A percentile compares a stretch with the other conserved stretches of the same genome.
Conservation (phyloP, 495 filamentous ascomycete genomes). For the Cercophora sp. region DNA sequence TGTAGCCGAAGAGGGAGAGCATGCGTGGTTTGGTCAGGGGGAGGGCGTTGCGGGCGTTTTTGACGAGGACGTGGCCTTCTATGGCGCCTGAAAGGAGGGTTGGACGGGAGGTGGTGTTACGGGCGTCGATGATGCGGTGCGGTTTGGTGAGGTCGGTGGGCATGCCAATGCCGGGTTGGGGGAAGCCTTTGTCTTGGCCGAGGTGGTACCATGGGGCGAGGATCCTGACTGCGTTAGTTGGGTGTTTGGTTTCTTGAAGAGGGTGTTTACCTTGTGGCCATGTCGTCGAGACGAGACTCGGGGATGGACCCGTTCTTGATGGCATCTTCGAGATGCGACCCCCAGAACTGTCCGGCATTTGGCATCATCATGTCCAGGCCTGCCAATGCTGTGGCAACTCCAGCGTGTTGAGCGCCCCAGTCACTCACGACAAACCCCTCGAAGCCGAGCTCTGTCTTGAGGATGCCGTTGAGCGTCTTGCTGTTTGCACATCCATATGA, state of each 20-base stretch:
- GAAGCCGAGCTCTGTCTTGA: constrained; percentile 61
- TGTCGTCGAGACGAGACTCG: constrained; percentile 49
- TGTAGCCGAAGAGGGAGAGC: constrained; percentile 51
- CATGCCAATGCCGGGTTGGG: constrained; percentile 43
- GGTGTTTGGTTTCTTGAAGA: not conserved
- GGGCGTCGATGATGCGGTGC: constrained; percentile 48
- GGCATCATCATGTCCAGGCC: constrained; percentile 64
- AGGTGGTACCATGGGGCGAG: constrained; percentile 55
- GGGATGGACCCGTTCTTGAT: constrained; percentile 48
- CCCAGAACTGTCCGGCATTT: constrained; percentile 42
- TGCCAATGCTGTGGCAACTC: constrained; percentile 47
- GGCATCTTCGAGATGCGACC: constrained; percentile 36
- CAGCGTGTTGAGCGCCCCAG: constrained; percentile 59
- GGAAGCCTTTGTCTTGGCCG: constrained; percentile 51
- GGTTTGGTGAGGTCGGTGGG: constrained; percentile 48
- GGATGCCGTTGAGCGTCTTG: constrained; percentile 55
- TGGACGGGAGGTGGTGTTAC: constrained; percentile 38
- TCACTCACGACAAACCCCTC: constrained; percentile 63
- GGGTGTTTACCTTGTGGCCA: constrained; percentile 39
- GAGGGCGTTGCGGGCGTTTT: constrained; percentile 54
- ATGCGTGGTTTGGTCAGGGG: constrained; percentile 50
- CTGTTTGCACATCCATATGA: constrained; percentile 63
- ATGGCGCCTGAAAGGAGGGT: constrained; percentile 44
- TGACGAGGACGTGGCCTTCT: constrained; percentile 59
- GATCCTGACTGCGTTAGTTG: constrained; percentile 44